phyloP scores from a whole-genome alignment of 148 eudicot species.

The Rhododendron henanense region DNA sequence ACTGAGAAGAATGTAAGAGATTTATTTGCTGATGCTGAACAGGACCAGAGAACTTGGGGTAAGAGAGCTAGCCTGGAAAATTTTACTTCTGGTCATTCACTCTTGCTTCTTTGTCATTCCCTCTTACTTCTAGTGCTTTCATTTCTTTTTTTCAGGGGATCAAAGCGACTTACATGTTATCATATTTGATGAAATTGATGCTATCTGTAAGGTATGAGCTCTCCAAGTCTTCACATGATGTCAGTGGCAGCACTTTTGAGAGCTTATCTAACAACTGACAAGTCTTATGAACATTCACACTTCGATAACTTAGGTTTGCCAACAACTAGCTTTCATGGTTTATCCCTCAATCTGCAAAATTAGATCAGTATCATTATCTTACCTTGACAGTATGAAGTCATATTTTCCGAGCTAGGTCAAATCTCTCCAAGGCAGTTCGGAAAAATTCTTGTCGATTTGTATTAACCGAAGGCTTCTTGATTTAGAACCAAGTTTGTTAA shows the following conservation, averaged over 20 bases:
- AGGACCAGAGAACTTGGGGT: conserved; percentile 85
- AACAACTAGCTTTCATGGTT: too few species aligned
- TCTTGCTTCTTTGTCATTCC: neutral
- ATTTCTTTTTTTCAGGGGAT: conserved; percentile 62
- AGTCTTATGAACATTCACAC: neutral
- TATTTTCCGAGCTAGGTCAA: neutral
- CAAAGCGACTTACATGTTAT: conserved; percentile 97
- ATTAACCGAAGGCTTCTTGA: neutral
- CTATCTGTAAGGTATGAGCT: conserved; percentile 83
- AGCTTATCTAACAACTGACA: conserved; percentile 4
- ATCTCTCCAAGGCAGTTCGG: neutral
- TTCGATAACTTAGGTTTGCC: too few species aligned
- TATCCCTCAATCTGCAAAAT: too few species aligned
- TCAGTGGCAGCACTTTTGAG: neutral
- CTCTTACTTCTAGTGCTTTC: neutral
- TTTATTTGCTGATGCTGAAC: conserved; percentile 98
- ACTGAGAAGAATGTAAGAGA: conserved; percentile 99
- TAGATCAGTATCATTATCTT: too few species aligned
- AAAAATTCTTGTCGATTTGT: neutral
- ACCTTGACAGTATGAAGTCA: neutral
- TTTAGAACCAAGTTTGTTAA: neutral
- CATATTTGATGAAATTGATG: conserved; percentile 99
- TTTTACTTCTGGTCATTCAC: neutral
- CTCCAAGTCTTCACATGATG: neutral
- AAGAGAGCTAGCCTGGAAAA: neutral